A percentile compares a stretch with the other conserved stretches of the same genome.
Conservation (phyloP, 2,329 filamentous ascomycete species). For the Ophiostoma sp. region DNA sequence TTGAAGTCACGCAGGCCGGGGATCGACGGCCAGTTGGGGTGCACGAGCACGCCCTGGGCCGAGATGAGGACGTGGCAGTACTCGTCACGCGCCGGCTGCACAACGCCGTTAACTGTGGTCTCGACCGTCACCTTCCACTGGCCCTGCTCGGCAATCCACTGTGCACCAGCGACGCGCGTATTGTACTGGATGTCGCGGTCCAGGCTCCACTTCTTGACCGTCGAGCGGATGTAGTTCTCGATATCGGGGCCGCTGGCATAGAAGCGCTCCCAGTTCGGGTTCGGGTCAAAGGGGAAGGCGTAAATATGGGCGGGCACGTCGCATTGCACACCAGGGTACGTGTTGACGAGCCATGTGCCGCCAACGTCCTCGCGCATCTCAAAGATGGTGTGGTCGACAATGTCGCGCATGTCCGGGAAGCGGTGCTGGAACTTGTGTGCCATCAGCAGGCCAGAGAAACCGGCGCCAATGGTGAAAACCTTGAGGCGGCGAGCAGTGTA, state of each 20-base stretch:
- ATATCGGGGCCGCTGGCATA: constrained; percentile 19
- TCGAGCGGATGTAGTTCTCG: constrained; percentile 19
- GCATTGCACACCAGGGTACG: constrained; percentile 34
- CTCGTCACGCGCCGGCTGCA: constrained; percentile 13
- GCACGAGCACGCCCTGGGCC: constrained; percentile 18
- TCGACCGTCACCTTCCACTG: constrained; percentile 19
- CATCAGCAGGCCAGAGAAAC: constrained; percentile 39
- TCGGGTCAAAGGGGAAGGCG: constrained; percentile 21
- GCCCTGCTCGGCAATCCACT: constrained; percentile 3
- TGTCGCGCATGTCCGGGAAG: constrained; percentile 33
- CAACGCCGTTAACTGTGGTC: background rate
- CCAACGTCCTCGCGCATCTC: constrained; percentile 37
- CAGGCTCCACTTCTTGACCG: constrained; percentile 18
- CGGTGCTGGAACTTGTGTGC: constrained; percentile 41
- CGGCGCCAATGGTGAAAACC: constrained; percentile 40
- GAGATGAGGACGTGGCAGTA: constrained; percentile 14
- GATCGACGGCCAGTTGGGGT: constrained; percentile 22
- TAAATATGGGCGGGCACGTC: constrained; percentile 33
- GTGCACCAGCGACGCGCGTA: constrained; percentile 14
- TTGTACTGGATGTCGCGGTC: constrained; percentile 18
- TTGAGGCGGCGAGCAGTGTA: constrained; percentile 31
- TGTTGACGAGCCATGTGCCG: constrained; percentile 38
- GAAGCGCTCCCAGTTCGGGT: constrained; percentile 22
- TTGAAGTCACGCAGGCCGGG: constrained; percentile 33
- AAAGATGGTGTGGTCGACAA: constrained; percentile 37